Base-by-base conservation (phyloP, 1,139 yeast genomes). In the Groenewaldozyma auringiensis region DNA sequence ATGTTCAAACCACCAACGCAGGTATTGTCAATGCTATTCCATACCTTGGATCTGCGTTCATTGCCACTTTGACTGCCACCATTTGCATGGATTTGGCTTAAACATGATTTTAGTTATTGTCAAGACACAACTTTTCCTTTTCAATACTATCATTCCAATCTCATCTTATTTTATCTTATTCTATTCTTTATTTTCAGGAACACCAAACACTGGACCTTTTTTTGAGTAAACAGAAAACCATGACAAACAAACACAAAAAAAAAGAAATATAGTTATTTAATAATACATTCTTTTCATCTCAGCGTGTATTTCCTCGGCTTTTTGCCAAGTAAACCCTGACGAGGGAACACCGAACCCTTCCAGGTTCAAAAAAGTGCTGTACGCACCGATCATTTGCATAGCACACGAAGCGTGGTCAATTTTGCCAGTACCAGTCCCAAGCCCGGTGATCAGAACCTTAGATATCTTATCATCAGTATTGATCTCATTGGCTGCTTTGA, bases 341-440 rank as follows among this genome's bases (percentile, higher is more conserved):
- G 29, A 11, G 11, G 29, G 29, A 25, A 25, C 29, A 25, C 29
- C 29, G 29, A 11, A 25, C 29, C 29, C 29, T 6, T 25, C 29
- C 6, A 25, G 29, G 11, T 25, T 25, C 29, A 25, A 25, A 25
- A 25, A 25, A 25, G 29, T 25, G 11, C 29, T 11, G 11, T 25
- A 25, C 8, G 53, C 56, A 16, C 45, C 47, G 32, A 47, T 50
- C 63, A 68, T 65, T 2, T 68, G 60, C 35, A 56, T 56, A 1
- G 69, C 63, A 31, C 71, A 70, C 1, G 69, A 47, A 1, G 57
- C 61, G 4, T 56, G 49, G 0, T 73, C 69, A 0, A 75, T 63
- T 0, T 68, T 69, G 0, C 76, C 79, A 48, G 65, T 71, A 1
- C 80, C 81, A 1, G 79, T 71, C 3, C 76, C 78, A 16, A 76